Percentiles rank a stretch among this genome's conserved stretches.
These are phyloP conservation scores for Suhomyces bribrorum DNA, from an alignment of 1,139 yeast species.

Conservation along the genomic window DNA sequence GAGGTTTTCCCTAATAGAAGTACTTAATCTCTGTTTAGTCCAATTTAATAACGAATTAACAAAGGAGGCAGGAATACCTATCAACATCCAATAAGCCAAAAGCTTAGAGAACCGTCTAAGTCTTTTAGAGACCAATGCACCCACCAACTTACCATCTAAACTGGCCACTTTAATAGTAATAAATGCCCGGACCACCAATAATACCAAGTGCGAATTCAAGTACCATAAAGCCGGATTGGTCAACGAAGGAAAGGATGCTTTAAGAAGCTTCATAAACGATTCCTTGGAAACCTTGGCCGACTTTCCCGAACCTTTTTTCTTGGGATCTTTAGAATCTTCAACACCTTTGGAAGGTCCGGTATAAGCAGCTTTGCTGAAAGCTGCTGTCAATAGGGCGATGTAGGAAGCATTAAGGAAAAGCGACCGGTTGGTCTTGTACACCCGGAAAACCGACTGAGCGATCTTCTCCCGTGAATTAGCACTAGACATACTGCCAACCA, in stretches of 20 bases:
- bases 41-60: constrained; percentile 75
- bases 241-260: constrained; percentile 42
- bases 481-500: background rate
- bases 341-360: constrained; percentile 20
- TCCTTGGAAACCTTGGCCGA: constrained; percentile 36
- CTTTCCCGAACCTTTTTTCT: constrained; percentile 16
- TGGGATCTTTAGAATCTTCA: constrained; percentile 9
- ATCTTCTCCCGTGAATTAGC: constrained; percentile 1
- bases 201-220: constrained; percentile 57
- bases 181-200: constrained; percentile 69
- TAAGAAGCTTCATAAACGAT: constrained; percentile 34
- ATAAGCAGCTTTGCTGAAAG: constrained; percentile 47
- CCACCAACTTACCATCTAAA: constrained; percentile 83
- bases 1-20: constrained; percentile 64
- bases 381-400: constrained; percentile 47
- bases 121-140: constrained; percentile 73
- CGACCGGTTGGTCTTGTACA: constrained; percentile 49
- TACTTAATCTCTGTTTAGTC: constrained; percentile 68
- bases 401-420: constrained; percentile 52
- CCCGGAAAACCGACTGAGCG: constrained; percentile 30
- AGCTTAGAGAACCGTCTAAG: constrained; percentile 65
- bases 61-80: constrained; percentile 85
- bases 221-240: constrained; percentile 37
- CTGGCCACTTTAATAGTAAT: constrained; percentile 83
- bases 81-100: constrained; percentile 74